Conservation (phyloP, 2,329 filamentous ascomycete genomes). For the Claviceps digitariae region DNA sequence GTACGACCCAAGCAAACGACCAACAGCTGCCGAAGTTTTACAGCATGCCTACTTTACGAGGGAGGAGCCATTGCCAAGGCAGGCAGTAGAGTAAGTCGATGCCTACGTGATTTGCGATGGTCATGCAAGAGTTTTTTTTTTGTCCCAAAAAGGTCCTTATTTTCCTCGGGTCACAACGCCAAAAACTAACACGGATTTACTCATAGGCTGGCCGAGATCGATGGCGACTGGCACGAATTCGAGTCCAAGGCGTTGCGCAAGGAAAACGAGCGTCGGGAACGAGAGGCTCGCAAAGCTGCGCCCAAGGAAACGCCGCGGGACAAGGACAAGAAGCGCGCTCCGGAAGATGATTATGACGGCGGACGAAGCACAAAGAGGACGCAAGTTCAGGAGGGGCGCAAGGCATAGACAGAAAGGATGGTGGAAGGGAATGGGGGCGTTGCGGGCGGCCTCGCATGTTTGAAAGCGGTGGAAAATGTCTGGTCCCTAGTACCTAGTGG, state of each 20-base stretch:
- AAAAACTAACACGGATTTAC: too few relatives aligned
- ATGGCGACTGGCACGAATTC: conserved; percentile 98
- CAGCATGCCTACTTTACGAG: conserved; percentile 76
- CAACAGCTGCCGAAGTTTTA: conserved; percentile 71
- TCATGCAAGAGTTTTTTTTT: neutral
- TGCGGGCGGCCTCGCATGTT: too few relatives aligned
- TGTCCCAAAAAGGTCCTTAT: neutral
- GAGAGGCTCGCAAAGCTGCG: conserved; percentile 33
- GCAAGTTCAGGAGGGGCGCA: conserved; percentile 16
- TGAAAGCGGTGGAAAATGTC: neutral
- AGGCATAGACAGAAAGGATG: neutral
- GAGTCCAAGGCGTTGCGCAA: conserved; percentile 90
- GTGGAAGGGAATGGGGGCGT: neutral
- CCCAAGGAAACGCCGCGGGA: conserved; percentile 23
- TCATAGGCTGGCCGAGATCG: conserved; percentile 56
- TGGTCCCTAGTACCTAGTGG: too few relatives aligned
- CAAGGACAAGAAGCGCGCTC: conserved; percentile 27
- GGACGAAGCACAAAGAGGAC: conserved; percentile 21
- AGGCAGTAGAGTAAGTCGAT: conserved; percentile 62
- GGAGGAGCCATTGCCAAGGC: conserved; percentile 64
- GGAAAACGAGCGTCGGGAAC: conserved; percentile 61
- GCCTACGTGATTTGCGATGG: neutral
- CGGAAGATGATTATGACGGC: conserved; percentile 16
- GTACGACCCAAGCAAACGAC: conserved; percentile 75
- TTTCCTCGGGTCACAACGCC: too few relatives aligned